Percentiles rank a stretch among this genome's conserved stretches.
These are phyloP conservation scores for Psilocybe subaeruginosa DNA, from an alignment of 768 basidiomycete genomes.

Conservation along the genomic window DNA sequence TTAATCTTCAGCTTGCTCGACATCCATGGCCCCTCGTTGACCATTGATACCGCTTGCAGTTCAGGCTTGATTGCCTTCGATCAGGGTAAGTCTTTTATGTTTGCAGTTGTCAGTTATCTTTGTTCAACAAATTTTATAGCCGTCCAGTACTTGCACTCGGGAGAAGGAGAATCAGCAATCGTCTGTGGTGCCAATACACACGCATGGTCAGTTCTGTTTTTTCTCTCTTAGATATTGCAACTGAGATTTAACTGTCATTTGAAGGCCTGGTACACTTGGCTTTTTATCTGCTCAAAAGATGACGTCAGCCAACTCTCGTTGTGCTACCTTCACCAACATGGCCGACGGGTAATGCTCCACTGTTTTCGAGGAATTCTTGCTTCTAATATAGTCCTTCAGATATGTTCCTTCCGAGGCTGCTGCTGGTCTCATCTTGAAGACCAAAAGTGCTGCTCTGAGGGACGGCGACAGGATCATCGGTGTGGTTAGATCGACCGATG, in stretches of 20 bases:
- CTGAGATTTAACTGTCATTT: not conserved
- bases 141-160: slow-evolving; percentile 33
- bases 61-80: slow-evolving; percentile 36
- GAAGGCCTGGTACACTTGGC: slow-evolving; percentile 33
- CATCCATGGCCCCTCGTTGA: slow-evolving; percentile 36
- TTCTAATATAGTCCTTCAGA: slow-evolving; percentile 17
- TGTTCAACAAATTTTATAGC: slow-evolving; percentile 18
- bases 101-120: not conserved
- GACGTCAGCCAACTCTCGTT: slow-evolving; percentile 34
- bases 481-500: slow-evolving; percentile 31
- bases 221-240: not conserved
- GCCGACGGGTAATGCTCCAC: slow-evolving; percentile 32
- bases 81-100: slow-evolving; percentile 25
- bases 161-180: slow-evolving; percentile 36
- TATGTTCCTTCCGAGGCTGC: slow-evolving; percentile 40
- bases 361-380: not conserved
- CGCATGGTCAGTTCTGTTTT: slow-evolving; percentile 24
- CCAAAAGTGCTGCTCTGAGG: slow-evolving; percentile 33
- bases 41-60: slow-evolving; percentile 38
- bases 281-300: slow-evolving; percentile 37
- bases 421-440: slow-evolving; percentile 36
- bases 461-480: slow-evolving; percentile 37
- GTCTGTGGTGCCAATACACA: slow-evolving; percentile 37
- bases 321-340: slow-evolving; percentile 35
- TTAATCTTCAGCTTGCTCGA: slow-evolving; percentile 31